Evolutionary conservation across 495 filamentous ascomycete genomes (phyloP).

Genomic region (Hypoxylon rickii): DNA sequence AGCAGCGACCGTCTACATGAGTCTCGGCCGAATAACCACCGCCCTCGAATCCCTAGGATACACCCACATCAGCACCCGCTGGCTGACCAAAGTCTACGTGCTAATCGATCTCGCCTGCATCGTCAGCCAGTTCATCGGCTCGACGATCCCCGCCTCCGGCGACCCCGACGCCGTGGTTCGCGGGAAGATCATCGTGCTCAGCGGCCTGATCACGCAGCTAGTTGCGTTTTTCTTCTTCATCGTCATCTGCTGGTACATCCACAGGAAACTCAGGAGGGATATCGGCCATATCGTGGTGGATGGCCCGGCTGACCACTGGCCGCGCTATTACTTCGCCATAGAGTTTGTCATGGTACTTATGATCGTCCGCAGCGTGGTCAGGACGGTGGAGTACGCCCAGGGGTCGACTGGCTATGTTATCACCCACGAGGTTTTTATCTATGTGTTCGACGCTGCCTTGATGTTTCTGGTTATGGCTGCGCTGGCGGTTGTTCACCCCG

Average conservation of each 20-base stretch:
- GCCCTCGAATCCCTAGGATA: background rate
- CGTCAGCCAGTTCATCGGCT: background rate
- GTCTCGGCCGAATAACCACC: background rate
- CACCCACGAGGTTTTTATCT: background rate
- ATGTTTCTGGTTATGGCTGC: background rate
- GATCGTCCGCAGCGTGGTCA: background rate
- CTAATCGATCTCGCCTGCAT: background rate
- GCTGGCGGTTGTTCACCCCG: background rate
- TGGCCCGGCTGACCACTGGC: background rate
- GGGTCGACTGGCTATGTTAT: background rate
- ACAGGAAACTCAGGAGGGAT: background rate
- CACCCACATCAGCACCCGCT: background rate
- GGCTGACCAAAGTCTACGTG: constrained; percentile 2
- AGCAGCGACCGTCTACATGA: constrained; percentile 3
- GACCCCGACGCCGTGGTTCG: background rate
- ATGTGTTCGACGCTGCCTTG: background rate
- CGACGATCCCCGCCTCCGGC: background rate
- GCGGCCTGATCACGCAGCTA: background rate
- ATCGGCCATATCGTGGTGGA: background rate
- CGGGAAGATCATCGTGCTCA: background rate
- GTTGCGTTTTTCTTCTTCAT: background rate
- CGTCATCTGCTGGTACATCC: background rate
- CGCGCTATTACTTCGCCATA: background rate
- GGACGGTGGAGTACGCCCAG: background rate
- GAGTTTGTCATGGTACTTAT: background rate